phyloP scores from a whole-genome alignment of 2,329 filamentous ascomycete genomes.

The Lojkania enalia region DNA sequence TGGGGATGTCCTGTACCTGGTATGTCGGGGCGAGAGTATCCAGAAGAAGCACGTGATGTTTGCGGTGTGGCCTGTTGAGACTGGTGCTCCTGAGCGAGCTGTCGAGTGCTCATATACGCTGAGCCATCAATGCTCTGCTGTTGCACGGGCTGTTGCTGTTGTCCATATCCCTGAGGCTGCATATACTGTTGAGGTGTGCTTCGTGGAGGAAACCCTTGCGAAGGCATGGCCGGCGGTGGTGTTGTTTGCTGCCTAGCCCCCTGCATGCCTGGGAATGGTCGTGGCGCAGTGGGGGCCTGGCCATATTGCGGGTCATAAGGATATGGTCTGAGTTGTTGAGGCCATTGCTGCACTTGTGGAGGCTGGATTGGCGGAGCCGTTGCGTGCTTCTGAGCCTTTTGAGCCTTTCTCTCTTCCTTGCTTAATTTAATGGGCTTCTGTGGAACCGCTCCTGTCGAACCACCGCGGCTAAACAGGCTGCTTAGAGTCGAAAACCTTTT shows the following conservation, averaged over 20 bases:
- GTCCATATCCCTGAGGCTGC: conserved; percentile 11
- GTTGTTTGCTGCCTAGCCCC: conserved; percentile 16
- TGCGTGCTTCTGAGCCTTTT: conserved; percentile 33
- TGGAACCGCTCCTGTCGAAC: conserved; percentile 30
- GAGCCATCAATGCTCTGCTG: conserved; percentile 8
- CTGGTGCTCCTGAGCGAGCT: conserved; percentile 10
- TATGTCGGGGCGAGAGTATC: conserved; percentile 1
- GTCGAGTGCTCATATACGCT: conserved; percentile 14
- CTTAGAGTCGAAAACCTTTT: conserved; percentile 52
- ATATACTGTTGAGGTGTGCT: conserved; percentile 8
- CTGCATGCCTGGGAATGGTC: conserved; percentile 24
- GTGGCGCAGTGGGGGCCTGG: conserved; percentile 13
- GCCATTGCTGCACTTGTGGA: conserved; percentile 15
- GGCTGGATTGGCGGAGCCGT: conserved; percentile 20
- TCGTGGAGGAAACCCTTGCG: conserved; percentile 17
- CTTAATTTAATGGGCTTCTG: conserved; percentile 39
- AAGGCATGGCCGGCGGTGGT: conserved; percentile 13
- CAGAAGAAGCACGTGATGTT: conserved; percentile 2
- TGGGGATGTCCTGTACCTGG: no score
- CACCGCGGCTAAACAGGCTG: conserved; percentile 48
- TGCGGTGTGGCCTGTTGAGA: conserved; percentile 6
- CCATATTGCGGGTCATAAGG: conserved; percentile 19
- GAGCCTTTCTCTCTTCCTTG: conserved; percentile 43
- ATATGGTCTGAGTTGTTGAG: conserved; percentile 5
- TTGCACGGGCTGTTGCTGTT: conserved; percentile 14